Evolutionary conservation across 176 grass and related monocot genomes (phyloP).

Genomic region (Thalia dealbata): DNA sequence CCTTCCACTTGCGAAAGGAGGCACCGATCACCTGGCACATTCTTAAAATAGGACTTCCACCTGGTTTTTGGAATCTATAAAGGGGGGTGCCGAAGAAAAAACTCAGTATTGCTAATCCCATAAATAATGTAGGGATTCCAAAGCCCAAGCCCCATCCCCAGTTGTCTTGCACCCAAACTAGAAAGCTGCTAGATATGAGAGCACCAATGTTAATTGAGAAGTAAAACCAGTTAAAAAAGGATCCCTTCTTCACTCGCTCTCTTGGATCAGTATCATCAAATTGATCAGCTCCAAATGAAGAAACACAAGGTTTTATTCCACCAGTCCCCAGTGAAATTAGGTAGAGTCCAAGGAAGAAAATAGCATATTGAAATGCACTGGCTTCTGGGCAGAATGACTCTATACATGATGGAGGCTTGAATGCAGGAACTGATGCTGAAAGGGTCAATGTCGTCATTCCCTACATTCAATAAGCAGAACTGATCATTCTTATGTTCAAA

Average conservation of each 20-base stretch:
- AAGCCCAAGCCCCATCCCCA: slow-evolving; percentile 83
- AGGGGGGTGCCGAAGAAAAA: slow-evolving; percentile 62
- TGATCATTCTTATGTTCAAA: slow-evolving; percentile 7
- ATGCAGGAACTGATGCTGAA: slow-evolving; percentile 52
- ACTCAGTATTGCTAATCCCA: slow-evolving; percentile 61
- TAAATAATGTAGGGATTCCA: slow-evolving; percentile 62
- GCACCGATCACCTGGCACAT: slow-evolving; percentile 70
- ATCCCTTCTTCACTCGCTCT: slow-evolving; percentile 66
- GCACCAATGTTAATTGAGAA: slow-evolving; percentile 77
- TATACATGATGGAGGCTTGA: slow-evolving; percentile 42
- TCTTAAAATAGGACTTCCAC: slow-evolving; percentile 72
- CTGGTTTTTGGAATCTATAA: slow-evolving; percentile 85
- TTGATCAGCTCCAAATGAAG: slow-evolving; percentile 82
- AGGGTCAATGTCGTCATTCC: slow-evolving; percentile 61
- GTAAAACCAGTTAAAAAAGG: slow-evolving; percentile 97
- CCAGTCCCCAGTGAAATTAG: slow-evolving; percentile 80
- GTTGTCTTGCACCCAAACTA: slow-evolving; percentile 86
- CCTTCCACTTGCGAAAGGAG: slow-evolving; percentile 50
- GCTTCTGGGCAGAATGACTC: slow-evolving; percentile 42
- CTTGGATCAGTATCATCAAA: slow-evolving; percentile 76
- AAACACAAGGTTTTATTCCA: slow-evolving; percentile 88
- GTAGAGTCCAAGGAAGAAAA: slow-evolving; percentile 69
- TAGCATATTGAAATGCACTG: slow-evolving; percentile 41
- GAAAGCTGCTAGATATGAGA: slow-evolving; percentile 53
- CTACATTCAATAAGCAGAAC: slow-evolving; percentile 30